Evolutionary conservation across 495 filamentous ascomycete genomes (phyloP).

Genomic region (Monascus purpureus): DNA sequence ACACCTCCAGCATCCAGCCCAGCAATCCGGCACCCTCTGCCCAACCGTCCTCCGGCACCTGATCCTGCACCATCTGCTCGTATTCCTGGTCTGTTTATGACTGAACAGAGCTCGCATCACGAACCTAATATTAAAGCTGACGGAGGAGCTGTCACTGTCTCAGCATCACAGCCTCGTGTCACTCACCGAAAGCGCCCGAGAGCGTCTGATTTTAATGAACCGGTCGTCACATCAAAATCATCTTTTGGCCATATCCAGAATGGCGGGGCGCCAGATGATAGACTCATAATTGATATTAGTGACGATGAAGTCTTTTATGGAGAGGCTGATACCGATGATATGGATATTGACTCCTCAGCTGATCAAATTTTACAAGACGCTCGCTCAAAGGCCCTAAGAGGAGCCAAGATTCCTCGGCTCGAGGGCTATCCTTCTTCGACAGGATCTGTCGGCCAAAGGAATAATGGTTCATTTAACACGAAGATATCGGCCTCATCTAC

Average conservation of each 20-base stretch:
- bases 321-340: constrained; percentile 23
- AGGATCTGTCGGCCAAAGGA: neutral
- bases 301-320: constrained; percentile 43
- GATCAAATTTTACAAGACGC: constrained; percentile 3
- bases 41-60: constrained; percentile 26
- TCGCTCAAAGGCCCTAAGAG: neutral
- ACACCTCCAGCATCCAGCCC: neutral
- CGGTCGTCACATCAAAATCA: constrained; percentile 41
- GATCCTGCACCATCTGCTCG: constrained; percentile 13
- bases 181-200: constrained; percentile 64
- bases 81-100: constrained; percentile 43
- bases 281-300: constrained; percentile 62
- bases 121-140: constrained; percentile 3
- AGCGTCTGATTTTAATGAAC: constrained; percentile 62
- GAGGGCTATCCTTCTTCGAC: constrained; percentile 3
- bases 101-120: constrained; percentile 4
- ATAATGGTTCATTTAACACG: neutral
- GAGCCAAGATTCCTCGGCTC: neutral
- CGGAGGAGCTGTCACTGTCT: constrained; percentile 8
- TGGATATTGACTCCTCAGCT: constrained; percentile 18
- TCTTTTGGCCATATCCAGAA: constrained; percentile 36
- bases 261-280: constrained; percentile 9
- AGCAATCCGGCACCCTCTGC: constrained; percentile 25
- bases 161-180: constrained; percentile 13
- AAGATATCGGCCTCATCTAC: constrained; percentile 20